Base-by-base conservation (phyloP, 129 eudicot genomes). In the Ambrosia trifida region DNA sequence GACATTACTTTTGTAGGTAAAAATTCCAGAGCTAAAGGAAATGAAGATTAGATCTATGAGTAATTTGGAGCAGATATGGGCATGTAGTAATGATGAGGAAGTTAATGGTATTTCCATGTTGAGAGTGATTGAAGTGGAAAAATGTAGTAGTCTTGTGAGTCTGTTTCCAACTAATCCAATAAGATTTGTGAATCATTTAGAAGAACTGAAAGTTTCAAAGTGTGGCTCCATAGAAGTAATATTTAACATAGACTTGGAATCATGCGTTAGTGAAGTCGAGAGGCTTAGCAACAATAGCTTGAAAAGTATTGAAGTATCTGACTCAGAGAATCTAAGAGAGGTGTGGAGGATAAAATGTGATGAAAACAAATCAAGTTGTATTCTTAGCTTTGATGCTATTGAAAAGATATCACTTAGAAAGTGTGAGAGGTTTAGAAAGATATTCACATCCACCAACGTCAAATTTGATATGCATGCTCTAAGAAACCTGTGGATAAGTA, bases 131-230 rank as follows among this genome's bases (percentile, higher is more conserved):
- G 0, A 0, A 0, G 56, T 71, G 54, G 2, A 0, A 0, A 1
- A 0, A 7, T 71, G 76, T 57, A 16, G 57, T 41, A 24, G n/a
- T 71, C 43, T 71, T 38, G 76, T 20, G 54, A 70, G 20, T 40
- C 13, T 70, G 43, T 70, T 70, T 70, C 75, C 75, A 4, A 12
- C 20, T 41, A 70, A 70, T 70, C 66, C 75, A 2, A 70, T 70
- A 66, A 4, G 16, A 3, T 19, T 24, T 35, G 3, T 70, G 12
- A 6, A 28, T 20, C 56, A 7, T 56, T 33, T 70, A 0, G 66
- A 70, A 56, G 4, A 4, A 19, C 64, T 69, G 18, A 0, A 0
- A 0, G 64, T 69, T 53, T 1, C 0, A 0, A 2, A 0, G 4
- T 68, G 59, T 51, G 47, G 44, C n/a, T 46, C 19, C 28, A 3